Evolutionary conservation across 2,329 filamentous ascomycete species (phyloP), one percentile per base, ranked within the genome.

Genomic region (Botrytis elliptica): DNA sequence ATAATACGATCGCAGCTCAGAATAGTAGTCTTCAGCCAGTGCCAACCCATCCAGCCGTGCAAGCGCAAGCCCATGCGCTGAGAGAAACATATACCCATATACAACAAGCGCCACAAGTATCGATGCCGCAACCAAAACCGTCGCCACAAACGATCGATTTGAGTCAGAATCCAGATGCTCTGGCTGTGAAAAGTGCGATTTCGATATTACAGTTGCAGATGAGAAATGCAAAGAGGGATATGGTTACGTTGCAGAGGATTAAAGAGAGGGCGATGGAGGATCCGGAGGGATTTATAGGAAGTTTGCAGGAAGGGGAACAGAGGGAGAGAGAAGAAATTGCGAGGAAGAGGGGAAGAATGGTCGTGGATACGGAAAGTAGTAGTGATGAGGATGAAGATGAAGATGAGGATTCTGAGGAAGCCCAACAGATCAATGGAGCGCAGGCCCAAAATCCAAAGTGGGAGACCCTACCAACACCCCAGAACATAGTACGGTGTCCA

Each of bases 121-220:
- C 81, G 55, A 83, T 86, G 52, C 80, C 83, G 1, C 83, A 84
- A 3, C 80, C 80, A 1, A 70, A 78, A 22, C 85, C 86, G 0
- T 82, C 84, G 59, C 85, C 86, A 0, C 82, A 85, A 62, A 85
- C 88, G 63, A 85, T 91, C 74, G 85, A 87, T 77, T 89, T 91
- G 75, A 85, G 88, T 76, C 82, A 84, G 72, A 97, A 97, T 80
- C 91, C 93, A 12, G 95, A 98, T 84, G 94, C 92, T 38, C 91
- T 98, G 75, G 95, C 95, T 8, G 87, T 98, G 74, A 91, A 92
- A 77, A 93, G 92, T 40, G 93, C 95, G 64, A 94, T 98, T 75
- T 92, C 93, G 14, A 90, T 97, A 70, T 86, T 98, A 65, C 94
- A 97, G 83, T 87, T 97, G 77, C 95, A 98, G 84, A 91, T 91